These are phyloP conservation scores for Spizellomyces punctatus DNA, from an alignment of 192 early-diverging fungal species.

Conservation along the genomic window DNA sequence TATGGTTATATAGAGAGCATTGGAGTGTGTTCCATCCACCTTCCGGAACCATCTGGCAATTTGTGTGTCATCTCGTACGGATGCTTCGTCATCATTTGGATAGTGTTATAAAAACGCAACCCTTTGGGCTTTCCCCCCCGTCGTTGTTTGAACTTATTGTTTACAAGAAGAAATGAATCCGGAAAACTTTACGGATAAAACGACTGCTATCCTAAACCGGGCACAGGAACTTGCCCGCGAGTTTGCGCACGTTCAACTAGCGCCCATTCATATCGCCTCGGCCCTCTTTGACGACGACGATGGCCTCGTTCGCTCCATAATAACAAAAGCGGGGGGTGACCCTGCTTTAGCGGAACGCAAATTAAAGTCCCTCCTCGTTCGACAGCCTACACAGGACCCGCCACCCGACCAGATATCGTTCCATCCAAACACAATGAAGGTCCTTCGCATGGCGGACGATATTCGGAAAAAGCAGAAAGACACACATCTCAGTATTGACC, in stretches of 20 bases:
- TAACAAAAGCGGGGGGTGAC: conserved; percentile 86
- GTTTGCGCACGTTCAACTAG: conserved; percentile 71
- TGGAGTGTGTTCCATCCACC: too few species aligned
- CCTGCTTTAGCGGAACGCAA: conserved; percentile 72
- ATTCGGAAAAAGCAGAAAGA: conserved; percentile 88
- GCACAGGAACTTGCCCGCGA: conserved; percentile 66
- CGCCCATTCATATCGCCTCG: conserved; percentile 79
- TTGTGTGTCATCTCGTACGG: not conserved
- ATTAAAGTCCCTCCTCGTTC: conserved; percentile 76
- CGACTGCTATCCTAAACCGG: conserved; percentile 64
- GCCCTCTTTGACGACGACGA: conserved; percentile 84
- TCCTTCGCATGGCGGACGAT: conserved; percentile 76
- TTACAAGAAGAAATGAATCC: conserved; percentile 39
- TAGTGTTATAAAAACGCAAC: too few species aligned
- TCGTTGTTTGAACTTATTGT: too few species aligned
- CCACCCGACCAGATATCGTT: conserved; percentile 76
- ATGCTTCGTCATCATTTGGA: too few species aligned
- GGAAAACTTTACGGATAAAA: conserved; percentile 87
- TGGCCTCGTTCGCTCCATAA: conserved; percentile 73
- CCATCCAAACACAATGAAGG: conserved; percentile 58
- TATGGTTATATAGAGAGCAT: too few species aligned
- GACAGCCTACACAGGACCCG: conserved; percentile 82
- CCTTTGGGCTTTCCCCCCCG: too few species aligned
- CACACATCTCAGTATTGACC: conserved; percentile 84
- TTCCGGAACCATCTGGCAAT: too few species aligned